Percentiles rank a stretch among this genome's conserved stretches.
phyloP scores from a whole-genome alignment of 805 yeast genomes.

The Yarrowia hollandica region DNA sequence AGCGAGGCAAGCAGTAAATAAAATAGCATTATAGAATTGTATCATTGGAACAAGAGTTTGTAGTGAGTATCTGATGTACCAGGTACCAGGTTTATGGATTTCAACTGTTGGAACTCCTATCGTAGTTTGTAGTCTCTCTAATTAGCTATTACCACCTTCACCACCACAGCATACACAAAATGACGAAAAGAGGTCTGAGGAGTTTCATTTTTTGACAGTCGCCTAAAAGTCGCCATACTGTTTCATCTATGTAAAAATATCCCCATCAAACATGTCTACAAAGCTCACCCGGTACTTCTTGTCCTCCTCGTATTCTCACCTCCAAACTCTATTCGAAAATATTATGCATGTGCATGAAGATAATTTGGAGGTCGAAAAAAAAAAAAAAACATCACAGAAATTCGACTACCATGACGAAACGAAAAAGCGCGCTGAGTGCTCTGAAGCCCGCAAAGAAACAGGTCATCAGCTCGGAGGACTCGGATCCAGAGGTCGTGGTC shows the following conservation, averaged over 20 bases:
- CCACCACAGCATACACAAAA: too few species aligned
- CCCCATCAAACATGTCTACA: too few species aligned
- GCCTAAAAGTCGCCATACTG: too few species aligned
- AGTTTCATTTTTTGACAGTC: too few species aligned
- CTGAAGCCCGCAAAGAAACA: constrained; percentile 18
- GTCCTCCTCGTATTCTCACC: background rate
- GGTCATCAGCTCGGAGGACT: constrained; percentile 1
- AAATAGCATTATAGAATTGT: constrained; percentile 28
- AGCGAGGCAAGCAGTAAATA: constrained; percentile 24
- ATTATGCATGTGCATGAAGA: background rate
- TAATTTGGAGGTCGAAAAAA: background rate
- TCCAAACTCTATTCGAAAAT: constrained; percentile 13
- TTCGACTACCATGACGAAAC: background rate
- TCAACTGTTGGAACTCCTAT: too few species aligned
- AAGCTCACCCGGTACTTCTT: too few species aligned
- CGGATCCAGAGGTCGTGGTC: constrained; percentile 15
- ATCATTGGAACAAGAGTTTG: background rate
- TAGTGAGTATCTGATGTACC: too few species aligned
- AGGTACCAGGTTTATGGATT: too few species aligned
- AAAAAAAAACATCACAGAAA: background rate
- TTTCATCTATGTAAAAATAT: too few species aligned
- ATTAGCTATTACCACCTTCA: too few species aligned
- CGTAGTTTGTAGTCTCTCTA: too few species aligned
- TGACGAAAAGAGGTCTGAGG: too few species aligned
- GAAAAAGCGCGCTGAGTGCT: constrained; percentile 26